Conservation (phyloP, 805 yeast genomes). For the Ogataea allantospora region DNA sequence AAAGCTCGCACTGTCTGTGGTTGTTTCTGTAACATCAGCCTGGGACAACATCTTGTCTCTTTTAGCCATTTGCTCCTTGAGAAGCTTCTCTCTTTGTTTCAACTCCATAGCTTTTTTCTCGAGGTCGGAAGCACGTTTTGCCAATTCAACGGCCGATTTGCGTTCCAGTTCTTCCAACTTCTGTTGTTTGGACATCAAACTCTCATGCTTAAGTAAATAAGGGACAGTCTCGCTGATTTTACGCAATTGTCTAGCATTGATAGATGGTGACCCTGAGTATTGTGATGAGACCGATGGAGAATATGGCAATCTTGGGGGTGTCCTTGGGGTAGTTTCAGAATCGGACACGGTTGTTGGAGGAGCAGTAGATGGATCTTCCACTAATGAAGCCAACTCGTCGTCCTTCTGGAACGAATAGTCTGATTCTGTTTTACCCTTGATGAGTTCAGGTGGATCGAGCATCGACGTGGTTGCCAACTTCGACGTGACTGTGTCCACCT, state of each 20-base stretch:
- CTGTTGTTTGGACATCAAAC: constrained; percentile 70
- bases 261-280: constrained; percentile 27
- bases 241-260: constrained; percentile 61
- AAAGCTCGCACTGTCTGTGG: constrained; percentile 17
- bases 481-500: constrained; percentile 16
- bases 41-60: constrained; percentile 10
- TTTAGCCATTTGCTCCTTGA: constrained; percentile 40
- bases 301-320: constrained; percentile 23
- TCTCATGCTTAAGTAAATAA: constrained; percentile 76
- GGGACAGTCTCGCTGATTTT: constrained; percentile 83
- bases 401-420: constrained; percentile 26
- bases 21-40: constrained; percentile 8
- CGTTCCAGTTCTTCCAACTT: constrained; percentile 78
- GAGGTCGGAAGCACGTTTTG: constrained; percentile 69
- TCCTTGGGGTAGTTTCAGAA: constrained; percentile 21
- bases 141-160: constrained; percentile 70
- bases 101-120: constrained; percentile 73
- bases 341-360: no score
- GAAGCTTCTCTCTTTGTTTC: constrained; percentile 59
- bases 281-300: constrained; percentile 26
- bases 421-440: constrained; percentile 18
- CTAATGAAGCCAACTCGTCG: constrained; percentile 25
- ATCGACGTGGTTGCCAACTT: constrained; percentile 16
- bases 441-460: constrained; percentile 17
- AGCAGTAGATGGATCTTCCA: constrained; percentile 10